These are phyloP conservation scores for Exophiala viscosa DNA, from an alignment of 2,329 filamentous ascomycete genomes.

Conservation along the genomic window DNA sequence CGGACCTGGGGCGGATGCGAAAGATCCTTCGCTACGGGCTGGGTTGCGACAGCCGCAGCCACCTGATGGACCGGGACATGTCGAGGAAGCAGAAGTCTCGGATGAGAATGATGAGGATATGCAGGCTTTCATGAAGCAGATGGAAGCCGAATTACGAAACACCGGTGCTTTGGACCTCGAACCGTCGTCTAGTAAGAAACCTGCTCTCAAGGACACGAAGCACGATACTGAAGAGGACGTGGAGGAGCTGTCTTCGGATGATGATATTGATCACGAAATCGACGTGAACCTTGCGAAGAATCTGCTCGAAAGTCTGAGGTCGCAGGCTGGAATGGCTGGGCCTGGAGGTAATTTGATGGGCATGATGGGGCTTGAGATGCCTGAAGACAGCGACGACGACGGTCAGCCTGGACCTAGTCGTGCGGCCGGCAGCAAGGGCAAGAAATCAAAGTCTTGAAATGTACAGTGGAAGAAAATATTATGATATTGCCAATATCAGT, in stretches of 20 bases:
- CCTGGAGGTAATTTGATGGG: constrained; percentile 84
- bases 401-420: constrained; percentile 2
- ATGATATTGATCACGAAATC: constrained; percentile 61
- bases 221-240: constrained; percentile 25
- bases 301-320: constrained; percentile 86
- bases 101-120: constrained; percentile 43
- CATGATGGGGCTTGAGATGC: constrained; percentile 58
- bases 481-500: no score
- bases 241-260: constrained; percentile 21
- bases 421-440: no score
- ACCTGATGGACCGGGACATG: constrained; percentile 1
- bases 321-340: constrained; percentile 78
- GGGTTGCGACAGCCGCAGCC: constrained; percentile 11
- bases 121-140: constrained; percentile 41
- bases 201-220: constrained; percentile 11
- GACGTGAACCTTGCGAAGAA: constrained; percentile 89
- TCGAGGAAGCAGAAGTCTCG: constrained; percentile 35
- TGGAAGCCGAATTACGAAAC: constrained; percentile 47
- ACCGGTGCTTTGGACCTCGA: constrained; percentile 44
- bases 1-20: constrained; percentile 15
- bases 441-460: no score
- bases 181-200: constrained; percentile 30
- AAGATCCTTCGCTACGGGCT: constrained; percentile 15
- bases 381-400: constrained; percentile 11
- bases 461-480: no score